Evolutionary conservation across 495 filamentous ascomycete genomes (phyloP), one percentile per base, ranked within the genome.

Genomic region (Trichoderma gamsii): DNA sequence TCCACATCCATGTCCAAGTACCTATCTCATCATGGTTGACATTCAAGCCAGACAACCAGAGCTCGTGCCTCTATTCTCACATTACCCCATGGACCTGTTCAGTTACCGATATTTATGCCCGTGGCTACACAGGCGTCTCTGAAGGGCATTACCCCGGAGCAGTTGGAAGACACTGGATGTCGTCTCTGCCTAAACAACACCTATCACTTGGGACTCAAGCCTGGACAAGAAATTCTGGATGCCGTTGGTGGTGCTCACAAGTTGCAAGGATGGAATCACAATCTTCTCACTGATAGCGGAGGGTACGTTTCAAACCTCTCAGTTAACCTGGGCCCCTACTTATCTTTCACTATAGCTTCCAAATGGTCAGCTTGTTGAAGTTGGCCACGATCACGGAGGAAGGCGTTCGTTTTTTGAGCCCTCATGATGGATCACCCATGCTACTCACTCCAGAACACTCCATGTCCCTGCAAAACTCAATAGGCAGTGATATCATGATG

Each of bases 401-500:
- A 77, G 95, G 95, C 41, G 96, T 99, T 25, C 88, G 91, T 56
- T 99, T 98, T 74, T 85, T 97, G 3, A 93, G 90, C 67, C 95
- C 95, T 0, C 96, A 98, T 74, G 95, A 98, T 77, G 92, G 93
- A 68, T 85, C 88, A 0, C 93, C 94, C n/a, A 98, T 98, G 95
- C 87, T 98, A 12, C 87, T 99, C 15, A 98, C 96, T 0, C 95
- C 95, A 4, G 95, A 99, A 76, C 94, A 97, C 79, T 98, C 95
- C 1, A 98, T 98, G 69, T 89, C 90, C 27, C 85, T 99, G 21
- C 95, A 99, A 74, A 97, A 98, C 76, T 92, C 90, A 41, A 98
- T 99, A 73, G 96, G 95, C 72, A 95, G 92, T 66, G 95, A 99
- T 80, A 98, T 99, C 73, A 96, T 98, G 41, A 98, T 99, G 96